A percentile compares a stretch with the other conserved stretches of the same genome.
These are phyloP conservation scores for Amanita molliuscula DNA, from an alignment of 768 basidiomycete genomes.

Conservation along the genomic window DNA sequence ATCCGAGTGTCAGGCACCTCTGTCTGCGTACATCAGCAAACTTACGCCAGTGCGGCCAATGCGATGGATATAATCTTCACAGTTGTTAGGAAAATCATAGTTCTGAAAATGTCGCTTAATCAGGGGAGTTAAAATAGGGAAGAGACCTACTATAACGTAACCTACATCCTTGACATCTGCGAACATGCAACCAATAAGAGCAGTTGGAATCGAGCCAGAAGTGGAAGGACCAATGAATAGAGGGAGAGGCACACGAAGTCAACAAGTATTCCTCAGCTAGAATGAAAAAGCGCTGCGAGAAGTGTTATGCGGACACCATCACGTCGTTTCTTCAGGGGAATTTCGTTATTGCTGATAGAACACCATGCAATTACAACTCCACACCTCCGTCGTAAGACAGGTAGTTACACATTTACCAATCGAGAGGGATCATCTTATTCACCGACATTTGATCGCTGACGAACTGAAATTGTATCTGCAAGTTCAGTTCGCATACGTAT, in stretches of 20 bases:
- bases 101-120: slow-evolving; percentile 40
- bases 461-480: neutral
- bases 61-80: slow-evolving; percentile 97
- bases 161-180: slow-evolving; percentile 99
- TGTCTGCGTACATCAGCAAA: neutral
- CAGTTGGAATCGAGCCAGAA: slow-evolving; percentile 18
- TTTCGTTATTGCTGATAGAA: neutral
- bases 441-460: neutral
- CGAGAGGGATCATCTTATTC: slow-evolving; percentile 4
- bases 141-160: slow-evolving; percentile 78
- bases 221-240: slow-evolving; percentile 16
- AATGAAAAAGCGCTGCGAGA: slow-evolving; percentile 10
- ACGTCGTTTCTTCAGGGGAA: slow-evolving; percentile 4
- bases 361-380: neutral
- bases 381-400: slow-evolving; percentile 6
- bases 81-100: slow-evolving; percentile 97
- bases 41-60: slow-evolving; percentile 94
- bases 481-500: neutral
- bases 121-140: slow-evolving; percentile 1
- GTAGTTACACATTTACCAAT: slow-evolving; percentile 1
- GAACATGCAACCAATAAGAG: slow-evolving; percentile 20
- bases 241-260: slow-evolving; percentile 19
- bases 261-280: slow-evolving; percentile 4
- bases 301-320: slow-evolving; percentile 6
- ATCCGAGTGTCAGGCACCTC: slow-evolving; percentile 12